phyloP scores from a whole-genome alignment of 768 basidiomycete genomes.

The Kwoniella bestiolae region DNA sequence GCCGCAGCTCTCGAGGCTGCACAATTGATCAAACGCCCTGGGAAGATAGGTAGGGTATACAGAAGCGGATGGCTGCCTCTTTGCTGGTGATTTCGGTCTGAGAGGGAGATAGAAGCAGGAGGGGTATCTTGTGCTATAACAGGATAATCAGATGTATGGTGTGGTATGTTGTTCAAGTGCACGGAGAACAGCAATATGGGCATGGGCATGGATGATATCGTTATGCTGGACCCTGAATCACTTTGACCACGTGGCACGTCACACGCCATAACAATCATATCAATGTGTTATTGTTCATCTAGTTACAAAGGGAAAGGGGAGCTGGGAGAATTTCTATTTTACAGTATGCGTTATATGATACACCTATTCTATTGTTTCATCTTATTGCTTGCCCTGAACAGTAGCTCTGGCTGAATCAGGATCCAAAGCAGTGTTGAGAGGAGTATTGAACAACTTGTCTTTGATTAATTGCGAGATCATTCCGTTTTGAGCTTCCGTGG shows the following conservation, averaged over 20 bases:
- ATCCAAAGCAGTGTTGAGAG: slow-evolving; percentile 26
- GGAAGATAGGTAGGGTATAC: not conserved
- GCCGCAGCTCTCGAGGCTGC: slow-evolving; percentile 21
- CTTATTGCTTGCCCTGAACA: slow-evolving; percentile 23
- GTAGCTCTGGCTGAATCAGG: slow-evolving; percentile 25
- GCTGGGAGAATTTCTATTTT: not conserved
- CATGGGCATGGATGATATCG: not conserved
- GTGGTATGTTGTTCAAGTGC: not conserved
- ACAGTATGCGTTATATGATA: not conserved
- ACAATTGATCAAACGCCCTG: not conserved
- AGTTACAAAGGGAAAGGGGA: not conserved
- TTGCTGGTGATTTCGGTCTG: not conserved
- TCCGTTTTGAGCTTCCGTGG: slow-evolving; percentile 89
- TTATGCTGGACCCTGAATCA: not conserved
- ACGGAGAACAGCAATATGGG: not conserved
- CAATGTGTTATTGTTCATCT: not conserved
- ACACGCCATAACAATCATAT: too few relatives aligned
- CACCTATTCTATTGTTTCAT: not conserved
- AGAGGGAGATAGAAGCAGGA: too few relatives aligned
- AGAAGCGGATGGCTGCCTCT: not conserved
- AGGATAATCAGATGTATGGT: not conserved
- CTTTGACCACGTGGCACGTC: not conserved
- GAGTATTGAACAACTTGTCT: slow-evolving; percentile 74
- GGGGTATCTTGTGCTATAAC: too few relatives aligned
- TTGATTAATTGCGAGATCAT: slow-evolving; percentile 92